Evolutionary conservation across 106 monocot species (phyloP), one percentile per base, ranked within the genome.

Genomic region (Phalaenopsis equestris): DNA sequence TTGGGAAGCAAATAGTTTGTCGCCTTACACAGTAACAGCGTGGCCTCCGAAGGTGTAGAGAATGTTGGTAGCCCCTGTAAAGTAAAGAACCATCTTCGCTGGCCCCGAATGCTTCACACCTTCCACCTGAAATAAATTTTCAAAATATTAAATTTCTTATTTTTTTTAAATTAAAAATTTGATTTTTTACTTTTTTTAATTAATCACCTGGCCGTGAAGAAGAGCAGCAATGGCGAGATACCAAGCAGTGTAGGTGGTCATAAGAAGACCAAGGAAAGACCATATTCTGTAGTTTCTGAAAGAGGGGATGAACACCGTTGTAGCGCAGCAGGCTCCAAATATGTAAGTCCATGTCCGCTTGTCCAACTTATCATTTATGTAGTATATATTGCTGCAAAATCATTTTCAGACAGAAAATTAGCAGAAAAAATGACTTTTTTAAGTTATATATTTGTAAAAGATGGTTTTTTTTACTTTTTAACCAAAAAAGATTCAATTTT

Each of bases 321-420:
- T 93, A 3, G 92, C 92, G 72, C 92, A 93, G 80, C 92, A 93
- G 41, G 92, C 92, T 11, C 90, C 92, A 79, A 93, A 93, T 52
- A 93, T 93, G 30, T 93, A 93, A 2, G 92, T 93, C 92, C 92
- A 93, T 56, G 90, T 93, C 79, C 92, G 88, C 77, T 93, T 93
- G 72, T 93, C 92, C 79, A 93, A 56, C 77, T 88, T 93, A 87
- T 93, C 92, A 75, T 90, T 93, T 73, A 93, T 88, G 80, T 93
- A 93, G 58, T 93, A 93, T 86, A 93, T 93, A 49, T 93, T 93
- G 79, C 92, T 93, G 86, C 65, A 2, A 42, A 18, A 19, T 74
- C 19, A 55, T 52, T 52, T 2, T 52, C 14, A 52, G 52, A 12
- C 10, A 52, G 2, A 12, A 52, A 52, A 52, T 12, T 52, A 0